These are phyloP conservation scores for Pseudogymnoascus sp. DNA, from an alignment of 2,329 filamentous ascomycete genomes.

Conservation along the genomic window DNA sequence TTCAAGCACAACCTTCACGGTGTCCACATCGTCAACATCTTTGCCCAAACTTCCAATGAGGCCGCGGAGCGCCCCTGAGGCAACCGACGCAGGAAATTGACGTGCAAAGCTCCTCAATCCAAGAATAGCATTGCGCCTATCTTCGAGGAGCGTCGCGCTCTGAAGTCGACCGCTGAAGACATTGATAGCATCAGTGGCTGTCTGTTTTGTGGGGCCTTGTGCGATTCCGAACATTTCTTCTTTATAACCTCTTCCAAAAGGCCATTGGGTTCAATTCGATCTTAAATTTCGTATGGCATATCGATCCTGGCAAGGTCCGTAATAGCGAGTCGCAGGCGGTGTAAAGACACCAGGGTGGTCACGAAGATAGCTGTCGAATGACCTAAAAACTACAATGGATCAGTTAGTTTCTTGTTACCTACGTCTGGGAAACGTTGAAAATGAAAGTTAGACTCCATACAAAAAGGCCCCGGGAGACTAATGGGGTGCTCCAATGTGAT, in stretches of 20 bases:
- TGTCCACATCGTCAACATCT: conserved; percentile 92
- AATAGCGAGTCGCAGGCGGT: neutral
- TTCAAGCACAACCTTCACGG: conserved; percentile 88
- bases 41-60: conserved; percentile 78
- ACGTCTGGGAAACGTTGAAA: neutral
- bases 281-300: neutral
- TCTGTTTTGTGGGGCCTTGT: conserved; percentile 84
- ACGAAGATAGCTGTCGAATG: neutral
- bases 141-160: conserved; percentile 86
- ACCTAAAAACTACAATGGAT: neutral
- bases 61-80: conserved; percentile 81
- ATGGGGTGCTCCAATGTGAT: neutral
- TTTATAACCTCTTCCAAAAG: neutral
- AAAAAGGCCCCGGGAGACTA: neutral
- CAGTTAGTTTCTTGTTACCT: neutral
- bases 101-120: conserved; percentile 94
- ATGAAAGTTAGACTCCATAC: neutral
- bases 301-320: neutral
- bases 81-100: conserved; percentile 89
- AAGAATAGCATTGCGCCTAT: conserved; percentile 84
- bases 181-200: conserved; percentile 87
- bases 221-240: conserved; percentile 54
- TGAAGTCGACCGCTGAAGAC: conserved; percentile 79
- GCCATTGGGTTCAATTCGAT: conserved; percentile 7
- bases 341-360: neutral